phyloP scores from a whole-genome alignment of 768 basidiomycete genomes.

The Russula sp. region DNA sequence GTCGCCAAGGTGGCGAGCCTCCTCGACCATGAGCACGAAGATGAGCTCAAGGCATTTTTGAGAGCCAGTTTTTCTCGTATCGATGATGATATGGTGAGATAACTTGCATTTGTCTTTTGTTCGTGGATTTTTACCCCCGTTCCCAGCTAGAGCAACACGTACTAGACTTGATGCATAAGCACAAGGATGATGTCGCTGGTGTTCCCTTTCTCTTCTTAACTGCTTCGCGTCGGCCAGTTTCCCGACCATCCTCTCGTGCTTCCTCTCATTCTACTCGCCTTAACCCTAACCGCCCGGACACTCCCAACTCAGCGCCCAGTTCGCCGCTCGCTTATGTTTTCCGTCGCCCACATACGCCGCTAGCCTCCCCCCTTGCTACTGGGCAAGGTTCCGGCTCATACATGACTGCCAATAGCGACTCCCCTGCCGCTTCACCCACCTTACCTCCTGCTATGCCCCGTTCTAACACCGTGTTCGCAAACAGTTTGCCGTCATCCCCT shows the following conservation, averaged over 20 bases:
- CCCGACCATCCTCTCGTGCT: slow-evolving; percentile 77
- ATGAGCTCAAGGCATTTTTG: slow-evolving; percentile 74
- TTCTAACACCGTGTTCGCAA: slow-evolving; percentile 60
- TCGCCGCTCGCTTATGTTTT: slow-evolving; percentile 75
- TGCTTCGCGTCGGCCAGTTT: slow-evolving; percentile 72
- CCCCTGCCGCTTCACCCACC: slow-evolving; percentile 66
- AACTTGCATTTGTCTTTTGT: background rate
- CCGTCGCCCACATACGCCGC: slow-evolving; percentile 76
- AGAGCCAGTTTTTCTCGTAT: slow-evolving; percentile 60
- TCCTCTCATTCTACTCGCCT: slow-evolving; percentile 66
- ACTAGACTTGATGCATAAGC: slow-evolving; percentile 94
- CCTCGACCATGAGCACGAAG: slow-evolving; percentile 81
- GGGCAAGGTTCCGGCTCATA: slow-evolving; percentile 52
- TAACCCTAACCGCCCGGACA: slow-evolving; percentile 65
- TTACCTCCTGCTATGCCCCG: slow-evolving; percentile 57
- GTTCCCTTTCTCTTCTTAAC: slow-evolving; percentile 83
- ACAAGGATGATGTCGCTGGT: slow-evolving; percentile 79
- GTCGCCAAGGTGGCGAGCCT: slow-evolving; percentile 70
- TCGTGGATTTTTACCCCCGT: slow-evolving; percentile 20
- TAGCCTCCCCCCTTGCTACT: slow-evolving; percentile 71
- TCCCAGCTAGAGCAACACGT: slow-evolving; percentile 80
- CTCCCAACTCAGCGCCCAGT: slow-evolving; percentile 68
- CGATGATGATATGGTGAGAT: slow-evolving; percentile 64
- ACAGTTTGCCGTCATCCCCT: slow-evolving; percentile 81
- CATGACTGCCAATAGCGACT: slow-evolving; percentile 51